Evolutionary conservation across 1,139 yeast species (phyloP).

Genomic region (Suhomyces chickasaworum): DNA sequence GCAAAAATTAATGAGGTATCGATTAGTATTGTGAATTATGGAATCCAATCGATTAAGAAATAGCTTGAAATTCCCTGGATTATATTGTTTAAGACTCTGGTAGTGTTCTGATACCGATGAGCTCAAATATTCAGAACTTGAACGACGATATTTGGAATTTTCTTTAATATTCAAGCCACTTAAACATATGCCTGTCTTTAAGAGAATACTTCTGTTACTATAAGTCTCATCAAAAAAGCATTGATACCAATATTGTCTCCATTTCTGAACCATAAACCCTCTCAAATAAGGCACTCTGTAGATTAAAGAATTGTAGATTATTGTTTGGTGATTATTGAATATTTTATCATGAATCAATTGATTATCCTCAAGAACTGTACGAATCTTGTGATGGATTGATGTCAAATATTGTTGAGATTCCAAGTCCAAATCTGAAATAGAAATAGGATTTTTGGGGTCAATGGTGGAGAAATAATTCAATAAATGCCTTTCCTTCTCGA

Average conservation of each 20-base stretch:
- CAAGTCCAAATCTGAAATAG: no score
- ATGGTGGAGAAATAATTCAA: not conserved
- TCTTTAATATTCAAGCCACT: not conserved
- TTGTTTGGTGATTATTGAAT: slow-evolving; percentile 1
- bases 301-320: slow-evolving; percentile 3
- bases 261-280: slow-evolving; percentile 6
- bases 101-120: not conserved
- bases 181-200: slow-evolving; percentile 4
- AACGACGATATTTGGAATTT: not conserved
- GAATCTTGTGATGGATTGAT: not conserved
- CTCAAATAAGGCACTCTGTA: slow-evolving; percentile 7
- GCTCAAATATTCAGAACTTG: not conserved
- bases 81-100: not conserved
- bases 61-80: not conserved
- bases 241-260: slow-evolving; percentile 18
- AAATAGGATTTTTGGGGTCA: no score
- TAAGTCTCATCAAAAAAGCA: not conserved
- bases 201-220: not conserved
- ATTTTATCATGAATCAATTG: not conserved
- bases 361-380: not conserved
- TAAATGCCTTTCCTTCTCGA: not conserved
- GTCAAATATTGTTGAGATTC: not conserved
- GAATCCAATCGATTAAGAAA: not conserved
- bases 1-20: not conserved
- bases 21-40: not conserved